These are phyloP conservation scores for Potentilla sterilis DNA, from an alignment of 306 rosid species.

Conservation along the genomic window DNA sequence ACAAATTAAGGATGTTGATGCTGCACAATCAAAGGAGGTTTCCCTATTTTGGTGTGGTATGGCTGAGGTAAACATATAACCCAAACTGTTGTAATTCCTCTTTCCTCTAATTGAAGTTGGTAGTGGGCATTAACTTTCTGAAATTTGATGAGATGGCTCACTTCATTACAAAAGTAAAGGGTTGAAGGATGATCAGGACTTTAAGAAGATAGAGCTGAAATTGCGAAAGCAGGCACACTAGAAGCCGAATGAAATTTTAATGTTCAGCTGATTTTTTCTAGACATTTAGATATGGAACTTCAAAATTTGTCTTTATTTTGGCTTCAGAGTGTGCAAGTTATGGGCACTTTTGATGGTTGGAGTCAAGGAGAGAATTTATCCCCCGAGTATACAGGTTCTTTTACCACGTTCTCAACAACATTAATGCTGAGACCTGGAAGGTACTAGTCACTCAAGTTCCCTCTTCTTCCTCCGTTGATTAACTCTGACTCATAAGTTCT, in stretches of 20 bases:
- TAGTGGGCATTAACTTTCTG: neutral
- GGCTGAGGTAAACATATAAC: conserved; percentile 77
- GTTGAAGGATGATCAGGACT: neutral
- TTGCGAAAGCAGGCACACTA: neutral
- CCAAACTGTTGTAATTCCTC: neutral
- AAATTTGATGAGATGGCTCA: neutral
- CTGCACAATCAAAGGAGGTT: conserved; percentile 71
- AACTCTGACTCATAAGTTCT: neutral
- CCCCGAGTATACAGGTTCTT: conserved; percentile 73
- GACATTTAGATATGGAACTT: neutral
- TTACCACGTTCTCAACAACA: conserved; percentile 72
- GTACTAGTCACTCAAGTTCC: conserved; percentile 28
- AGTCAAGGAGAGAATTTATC: conserved; percentile 92
- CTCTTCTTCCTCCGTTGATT: conserved; percentile 14
- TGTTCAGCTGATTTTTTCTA: neutral
- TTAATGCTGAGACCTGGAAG: conserved; percentile 85
- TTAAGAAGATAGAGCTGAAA: neutral
- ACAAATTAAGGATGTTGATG: conserved; percentile 66
- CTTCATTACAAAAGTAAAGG: neutral
- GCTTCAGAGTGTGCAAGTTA: conserved; percentile 78
- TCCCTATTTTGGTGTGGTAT: conserved; percentile 72
- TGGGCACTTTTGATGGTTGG: conserved; percentile 98
- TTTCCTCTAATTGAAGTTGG: neutral
- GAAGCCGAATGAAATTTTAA: neutral
- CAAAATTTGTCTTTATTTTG: conserved; percentile 4